Percentiles rank a stretch among this genome's conserved stretches.
Conservation (phyloP, 345 rosid genomes). For the Dipteronia dyeriana region DNA sequence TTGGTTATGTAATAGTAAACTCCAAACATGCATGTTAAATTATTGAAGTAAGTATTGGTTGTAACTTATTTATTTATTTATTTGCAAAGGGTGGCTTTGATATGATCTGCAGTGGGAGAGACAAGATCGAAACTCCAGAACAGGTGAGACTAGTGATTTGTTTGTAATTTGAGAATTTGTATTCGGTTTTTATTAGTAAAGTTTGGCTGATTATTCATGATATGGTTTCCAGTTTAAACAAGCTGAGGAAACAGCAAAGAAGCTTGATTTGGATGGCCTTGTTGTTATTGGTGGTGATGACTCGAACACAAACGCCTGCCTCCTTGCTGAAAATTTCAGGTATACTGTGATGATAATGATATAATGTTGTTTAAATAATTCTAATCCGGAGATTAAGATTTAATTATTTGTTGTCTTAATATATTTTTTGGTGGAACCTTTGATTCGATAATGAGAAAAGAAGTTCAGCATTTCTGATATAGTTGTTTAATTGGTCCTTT, state of each 20-base stretch:
- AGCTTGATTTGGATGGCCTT: conserved; percentile 92
- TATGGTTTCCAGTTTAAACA: conserved; percentile 75
- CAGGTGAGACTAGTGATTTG: conserved; percentile 52
- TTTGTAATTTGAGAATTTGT: neutral
- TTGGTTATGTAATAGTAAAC: neutral
- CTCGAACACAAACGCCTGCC: conserved; percentile 97
- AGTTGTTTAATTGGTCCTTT: neutral
- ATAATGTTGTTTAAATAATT: neutral
- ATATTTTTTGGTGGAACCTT: neutral
- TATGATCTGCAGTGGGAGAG: conserved; percentile 99
- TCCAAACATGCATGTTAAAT: neutral
- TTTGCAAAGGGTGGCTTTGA: conserved; percentile 90
- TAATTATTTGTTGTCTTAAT: neutral
- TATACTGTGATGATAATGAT: conserved; percentile 13
- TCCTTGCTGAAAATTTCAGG: conserved; percentile 96
- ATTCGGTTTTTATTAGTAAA: neutral
- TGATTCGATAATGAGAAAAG: neutral
- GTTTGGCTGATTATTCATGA: conserved; percentile 12
- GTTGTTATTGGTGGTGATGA: conserved; percentile 98
- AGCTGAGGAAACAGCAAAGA: conserved; percentile 91
- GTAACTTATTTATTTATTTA: neutral
- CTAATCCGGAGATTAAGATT: neutral
- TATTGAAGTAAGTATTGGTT: conserved; percentile 4
- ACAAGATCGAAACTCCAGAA: conserved; percentile 97
- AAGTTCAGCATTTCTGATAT: neutral